Percentiles rank a stretch among this genome's conserved stretches.
Conservation (phyloP, 2,329 filamentous ascomycete species). For the Cladosporium sp. region DNA sequence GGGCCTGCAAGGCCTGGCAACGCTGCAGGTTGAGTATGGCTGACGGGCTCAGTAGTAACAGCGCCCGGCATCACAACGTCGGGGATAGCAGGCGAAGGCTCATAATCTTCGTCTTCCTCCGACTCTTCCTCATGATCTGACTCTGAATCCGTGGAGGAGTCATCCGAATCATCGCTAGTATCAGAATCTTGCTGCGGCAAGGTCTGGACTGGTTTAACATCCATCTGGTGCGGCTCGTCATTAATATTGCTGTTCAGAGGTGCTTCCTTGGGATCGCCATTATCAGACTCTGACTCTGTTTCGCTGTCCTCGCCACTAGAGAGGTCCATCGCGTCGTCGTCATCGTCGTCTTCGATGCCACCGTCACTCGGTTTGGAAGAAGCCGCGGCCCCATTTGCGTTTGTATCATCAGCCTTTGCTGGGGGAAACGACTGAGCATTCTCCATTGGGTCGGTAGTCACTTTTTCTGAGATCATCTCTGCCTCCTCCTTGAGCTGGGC, state of each 20-base stretch:
- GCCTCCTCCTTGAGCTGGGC: conserved; percentile 8
- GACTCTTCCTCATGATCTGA: too few species aligned
- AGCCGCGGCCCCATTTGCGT: neutral
- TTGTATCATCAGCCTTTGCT: neutral
- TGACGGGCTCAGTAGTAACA: neutral
- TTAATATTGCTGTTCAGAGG: too few species aligned
- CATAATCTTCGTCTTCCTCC: conserved; percentile 12
- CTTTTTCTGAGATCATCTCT: conserved; percentile 3
- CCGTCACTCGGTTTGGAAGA: neutral
- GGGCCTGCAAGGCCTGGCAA: neutral
- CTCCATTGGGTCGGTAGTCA: neutral
- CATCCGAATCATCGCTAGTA: conserved; percentile 1
- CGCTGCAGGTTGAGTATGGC: neutral
- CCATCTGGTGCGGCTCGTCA: too few species aligned
- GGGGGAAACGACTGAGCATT: neutral
- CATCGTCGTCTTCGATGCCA: conserved; percentile 17
- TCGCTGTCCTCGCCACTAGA: conserved; percentile 11
- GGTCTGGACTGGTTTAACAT: too few species aligned
- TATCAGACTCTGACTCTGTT: neutral
- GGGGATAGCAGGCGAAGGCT: conserved; percentile 1
- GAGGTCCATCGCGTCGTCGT: conserved; percentile 22
- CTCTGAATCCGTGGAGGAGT: conserved; percentile 16
- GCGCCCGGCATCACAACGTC: neutral
- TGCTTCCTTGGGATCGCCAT: neutral
- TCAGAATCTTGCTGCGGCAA: conserved; percentile 2